phyloP scores from a whole-genome alignment of 768 basidiomycete genomes.

The Pisolithus marmoratus region DNA sequence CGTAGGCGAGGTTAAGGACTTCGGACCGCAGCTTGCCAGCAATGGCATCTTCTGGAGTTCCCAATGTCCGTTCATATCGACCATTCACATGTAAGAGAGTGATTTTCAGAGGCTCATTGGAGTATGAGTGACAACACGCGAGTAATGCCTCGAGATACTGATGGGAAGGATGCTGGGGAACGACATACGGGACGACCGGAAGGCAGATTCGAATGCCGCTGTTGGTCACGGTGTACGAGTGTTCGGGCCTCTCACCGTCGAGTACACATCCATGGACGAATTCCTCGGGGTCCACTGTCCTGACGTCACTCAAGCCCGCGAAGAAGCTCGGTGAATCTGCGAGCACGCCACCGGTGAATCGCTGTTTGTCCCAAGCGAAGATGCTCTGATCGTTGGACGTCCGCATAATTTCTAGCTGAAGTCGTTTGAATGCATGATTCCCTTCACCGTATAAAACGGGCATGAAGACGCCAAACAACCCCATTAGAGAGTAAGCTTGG shows the following conservation, averaged over 20 bases:
- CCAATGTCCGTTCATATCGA: no score
- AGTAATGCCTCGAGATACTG: neutral
- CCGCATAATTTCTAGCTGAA: slow-evolving; percentile 6
- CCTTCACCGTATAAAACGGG: slow-evolving; percentile 14
- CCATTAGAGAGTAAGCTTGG: slow-evolving; percentile 13
- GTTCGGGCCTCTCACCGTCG: neutral
- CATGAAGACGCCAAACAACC: slow-evolving; percentile 8
- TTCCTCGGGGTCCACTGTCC: neutral
- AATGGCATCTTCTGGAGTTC: no score
- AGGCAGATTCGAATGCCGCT: neutral
- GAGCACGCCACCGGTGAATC: neutral
- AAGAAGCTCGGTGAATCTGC: neutral
- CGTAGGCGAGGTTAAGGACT: no score
- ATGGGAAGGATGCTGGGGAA: neutral
- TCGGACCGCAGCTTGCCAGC: no score
- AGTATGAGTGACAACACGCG: neutral
- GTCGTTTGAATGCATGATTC: slow-evolving; percentile 2
- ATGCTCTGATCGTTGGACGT: neutral
- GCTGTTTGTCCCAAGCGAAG: neutral
- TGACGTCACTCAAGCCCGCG: neutral
- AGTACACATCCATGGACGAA: neutral
- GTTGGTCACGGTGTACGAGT: neutral
- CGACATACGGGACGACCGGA: neutral
- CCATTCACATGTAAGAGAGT: neutral
- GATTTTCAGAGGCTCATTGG: neutral